Percentiles rank a stretch among this genome's conserved stretches.
phyloP scores from a whole-genome alignment of 169 alveolate genomes.

The Cystoisospora suis region DNA sequence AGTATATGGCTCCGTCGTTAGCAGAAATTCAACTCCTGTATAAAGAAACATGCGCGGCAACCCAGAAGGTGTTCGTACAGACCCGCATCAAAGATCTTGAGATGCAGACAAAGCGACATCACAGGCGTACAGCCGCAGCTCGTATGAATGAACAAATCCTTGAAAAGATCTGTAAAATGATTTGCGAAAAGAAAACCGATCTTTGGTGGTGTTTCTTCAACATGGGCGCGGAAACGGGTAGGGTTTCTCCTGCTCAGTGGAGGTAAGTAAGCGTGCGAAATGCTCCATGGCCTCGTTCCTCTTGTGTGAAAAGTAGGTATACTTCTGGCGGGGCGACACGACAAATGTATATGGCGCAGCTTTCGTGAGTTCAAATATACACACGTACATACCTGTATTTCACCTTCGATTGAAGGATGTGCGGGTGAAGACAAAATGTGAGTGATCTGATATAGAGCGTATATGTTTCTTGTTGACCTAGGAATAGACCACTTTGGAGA shows the following conservation, averaged over 20 bases:
- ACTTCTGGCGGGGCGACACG: not conserved
- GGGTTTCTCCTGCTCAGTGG: conserved; percentile 60
- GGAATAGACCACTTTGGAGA: no score
- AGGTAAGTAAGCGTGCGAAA: conserved; percentile 34
- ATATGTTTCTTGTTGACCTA: no score
- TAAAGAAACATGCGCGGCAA: conserved; percentile 71
- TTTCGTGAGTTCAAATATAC: not conserved
- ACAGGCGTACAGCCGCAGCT: conserved; percentile 56
- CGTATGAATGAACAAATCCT: conserved; percentile 53
- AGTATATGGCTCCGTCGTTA: conserved; percentile 86
- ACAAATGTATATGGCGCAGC: not conserved
- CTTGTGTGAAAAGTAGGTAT: not conserved
- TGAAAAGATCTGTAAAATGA: conserved; percentile 51
- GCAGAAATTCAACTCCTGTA: conserved; percentile 76
- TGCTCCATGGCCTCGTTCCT: no score
- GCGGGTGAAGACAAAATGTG: not conserved
- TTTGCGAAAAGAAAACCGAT: conserved; percentile 65
- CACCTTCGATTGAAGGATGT: not conserved
- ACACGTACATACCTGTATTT: not conserved
- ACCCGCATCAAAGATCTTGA: conserved; percentile 57
- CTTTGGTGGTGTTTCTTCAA: conserved; percentile 68
- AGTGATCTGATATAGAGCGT: not conserved
- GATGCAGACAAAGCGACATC: conserved; percentile 38
- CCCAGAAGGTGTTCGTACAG: conserved; percentile 70
- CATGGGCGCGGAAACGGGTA: conserved; percentile 54